A percentile compares a stretch with the other conserved stretches of the same genome.
phyloP scores from a whole-genome alignment of 2,329 filamentous ascomycete species.

The Ophiocordyceps robertsii region DNA sequence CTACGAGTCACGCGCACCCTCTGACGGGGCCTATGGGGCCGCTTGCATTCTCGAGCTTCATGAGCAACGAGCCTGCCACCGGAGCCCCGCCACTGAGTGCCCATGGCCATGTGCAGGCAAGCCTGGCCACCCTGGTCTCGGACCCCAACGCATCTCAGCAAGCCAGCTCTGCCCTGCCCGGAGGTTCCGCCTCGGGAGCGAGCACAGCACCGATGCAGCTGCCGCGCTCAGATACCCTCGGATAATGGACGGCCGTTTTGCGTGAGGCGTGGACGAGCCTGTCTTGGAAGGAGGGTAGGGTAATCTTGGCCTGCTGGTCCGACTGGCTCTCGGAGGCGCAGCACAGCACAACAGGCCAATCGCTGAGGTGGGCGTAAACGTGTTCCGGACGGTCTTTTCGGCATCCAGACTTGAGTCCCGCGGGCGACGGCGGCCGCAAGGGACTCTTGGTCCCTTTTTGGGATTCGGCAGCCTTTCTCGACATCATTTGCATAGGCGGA shows the following conservation, averaged over 20 bases:
- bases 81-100: constrained; percentile 7
- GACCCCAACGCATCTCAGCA: constrained; percentile 8
- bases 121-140: constrained; percentile 13
- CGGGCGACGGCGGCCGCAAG: too few relatives aligned
- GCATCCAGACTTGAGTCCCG: too few relatives aligned
- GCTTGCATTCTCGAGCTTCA: constrained; percentile 12
- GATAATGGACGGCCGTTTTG: neutral
- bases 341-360: too few relatives aligned
- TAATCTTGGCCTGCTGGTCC: neutral
- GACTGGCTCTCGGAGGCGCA: too few relatives aligned
- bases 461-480: neutral
- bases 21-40: neutral
- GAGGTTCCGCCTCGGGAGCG: constrained; percentile 14
- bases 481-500: constrained; percentile 2
- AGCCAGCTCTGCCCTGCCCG: constrained; percentile 10
- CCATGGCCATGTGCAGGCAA: constrained; percentile 13
- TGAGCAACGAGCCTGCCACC: constrained; percentile 13
- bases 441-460: neutral
- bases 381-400: too few relatives aligned
- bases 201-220: constrained; percentile 23
- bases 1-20: constrained; percentile 6
- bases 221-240: constrained; percentile 3
- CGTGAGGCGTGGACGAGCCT: neutral
- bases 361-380: too few relatives aligned
- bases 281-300: neutral